These are phyloP conservation scores for Corymbia citriodora DNA, from an alignment of 441 rosid species.

Conservation along the genomic window DNA sequence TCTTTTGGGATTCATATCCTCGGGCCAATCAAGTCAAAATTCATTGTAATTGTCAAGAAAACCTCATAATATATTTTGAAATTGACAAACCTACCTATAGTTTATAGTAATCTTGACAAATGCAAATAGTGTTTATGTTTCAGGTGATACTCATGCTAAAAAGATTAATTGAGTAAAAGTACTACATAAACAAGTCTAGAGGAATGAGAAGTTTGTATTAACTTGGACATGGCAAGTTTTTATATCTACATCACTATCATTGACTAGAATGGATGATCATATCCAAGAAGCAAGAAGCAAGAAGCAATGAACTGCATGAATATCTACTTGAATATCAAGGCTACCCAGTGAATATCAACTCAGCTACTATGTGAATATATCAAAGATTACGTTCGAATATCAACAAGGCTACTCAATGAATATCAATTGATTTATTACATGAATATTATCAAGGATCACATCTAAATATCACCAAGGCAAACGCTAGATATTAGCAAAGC, in stretches of 20 bases:
- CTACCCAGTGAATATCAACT: background rate
- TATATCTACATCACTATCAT: background rate
- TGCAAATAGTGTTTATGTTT: background rate
- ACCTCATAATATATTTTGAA: background rate
- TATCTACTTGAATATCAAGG: background rate
- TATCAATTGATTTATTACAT: too few relatives aligned
- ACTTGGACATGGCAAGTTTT: background rate
- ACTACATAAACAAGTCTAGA: background rate
- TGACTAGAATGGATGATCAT: background rate
- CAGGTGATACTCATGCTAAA: background rate
- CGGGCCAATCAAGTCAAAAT: background rate
- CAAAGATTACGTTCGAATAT: too few relatives aligned
- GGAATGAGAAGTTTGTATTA: background rate
- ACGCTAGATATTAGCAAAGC: too few relatives aligned
- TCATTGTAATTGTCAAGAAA: background rate
- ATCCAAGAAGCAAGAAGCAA: background rate
- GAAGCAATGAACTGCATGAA: rapidly evolving
- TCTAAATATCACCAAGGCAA: too few relatives aligned
- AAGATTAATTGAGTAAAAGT: background rate
- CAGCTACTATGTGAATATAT: background rate
- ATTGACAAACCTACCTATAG: background rate
- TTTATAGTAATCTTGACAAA: background rate
- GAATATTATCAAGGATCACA: too few relatives aligned
- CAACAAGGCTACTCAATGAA: too few relatives aligned
- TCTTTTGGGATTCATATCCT: background rate